A percentile compares a stretch with the other conserved stretches of the same genome.
phyloP scores from a whole-genome alignment of 768 basidiomycete genomes.

The Pleurotus tuoliensis region DNA sequence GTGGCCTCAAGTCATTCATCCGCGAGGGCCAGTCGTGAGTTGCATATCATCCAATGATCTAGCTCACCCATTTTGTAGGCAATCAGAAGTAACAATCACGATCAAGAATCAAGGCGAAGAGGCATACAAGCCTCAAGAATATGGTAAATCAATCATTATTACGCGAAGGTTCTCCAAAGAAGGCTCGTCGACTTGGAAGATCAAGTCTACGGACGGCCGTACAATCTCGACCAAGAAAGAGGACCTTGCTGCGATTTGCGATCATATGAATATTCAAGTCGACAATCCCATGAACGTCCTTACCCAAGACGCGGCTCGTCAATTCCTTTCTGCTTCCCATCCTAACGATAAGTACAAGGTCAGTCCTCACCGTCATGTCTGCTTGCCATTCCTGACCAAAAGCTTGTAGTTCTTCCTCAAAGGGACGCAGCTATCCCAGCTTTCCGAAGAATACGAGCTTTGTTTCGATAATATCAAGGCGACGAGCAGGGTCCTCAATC shows the following conservation, averaged over 20 bases:
- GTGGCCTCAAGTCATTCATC: slow-evolving; percentile 80
- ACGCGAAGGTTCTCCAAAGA: slow-evolving; percentile 78
- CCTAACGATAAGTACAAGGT: slow-evolving; percentile 89
- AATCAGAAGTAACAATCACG: slow-evolving; percentile 71
- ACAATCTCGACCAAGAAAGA: slow-evolving; percentile 74
- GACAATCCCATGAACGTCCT: slow-evolving; percentile 96
- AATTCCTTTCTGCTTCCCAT: slow-evolving; percentile 82
- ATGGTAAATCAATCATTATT: slow-evolving; percentile 81
- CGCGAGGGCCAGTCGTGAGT: slow-evolving; percentile 77
- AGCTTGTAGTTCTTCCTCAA: slow-evolving; percentile 80
- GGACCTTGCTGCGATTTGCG: slow-evolving; percentile 84
- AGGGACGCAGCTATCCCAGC: slow-evolving; percentile 87
- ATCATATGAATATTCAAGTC: slow-evolving; percentile 95
- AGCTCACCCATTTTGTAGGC: slow-evolving; percentile 30
- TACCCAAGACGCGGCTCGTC: slow-evolving; percentile 68
- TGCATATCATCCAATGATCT: background rate
- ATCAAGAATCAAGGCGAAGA: slow-evolving; percentile 91
- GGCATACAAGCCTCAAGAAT: slow-evolving; percentile 81
- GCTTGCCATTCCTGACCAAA: background rate
- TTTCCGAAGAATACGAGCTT: slow-evolving; percentile 81
- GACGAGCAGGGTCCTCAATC: slow-evolving; percentile 59
- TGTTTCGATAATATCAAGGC: slow-evolving; percentile 70
- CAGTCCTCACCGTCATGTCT: slow-evolving; percentile 13
- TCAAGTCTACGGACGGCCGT: slow-evolving; percentile 64
- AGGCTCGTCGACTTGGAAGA: slow-evolving; percentile 77